A percentile compares a stretch with the other conserved stretches of the same genome.
Evolutionary conservation across 116 monocot genomes (phyloP).

Genomic region (Cymodocea nodosa): DNA sequence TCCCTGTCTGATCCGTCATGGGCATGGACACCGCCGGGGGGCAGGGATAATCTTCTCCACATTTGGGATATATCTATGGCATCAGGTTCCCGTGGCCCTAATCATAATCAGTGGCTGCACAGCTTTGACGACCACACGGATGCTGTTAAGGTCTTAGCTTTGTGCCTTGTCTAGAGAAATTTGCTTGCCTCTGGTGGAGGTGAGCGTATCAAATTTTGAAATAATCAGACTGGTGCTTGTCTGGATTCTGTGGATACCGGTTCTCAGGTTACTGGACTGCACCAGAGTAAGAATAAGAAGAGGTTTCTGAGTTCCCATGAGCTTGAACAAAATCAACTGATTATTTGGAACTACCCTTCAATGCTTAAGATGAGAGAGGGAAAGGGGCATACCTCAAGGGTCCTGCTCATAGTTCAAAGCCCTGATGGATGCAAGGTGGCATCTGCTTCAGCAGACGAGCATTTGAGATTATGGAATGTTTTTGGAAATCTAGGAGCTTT

Average conservation of each 20-base stretch:
- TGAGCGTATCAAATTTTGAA: slow-evolving; percentile 26
- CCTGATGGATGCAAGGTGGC: slow-evolving; percentile 34
- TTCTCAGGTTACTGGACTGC: slow-evolving; percentile 14
- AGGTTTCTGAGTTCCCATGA: slow-evolving; percentile 31
- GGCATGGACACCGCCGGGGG: too few relatives aligned
- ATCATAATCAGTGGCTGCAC: slow-evolving; percentile 12
- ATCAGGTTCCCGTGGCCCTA: neutral
- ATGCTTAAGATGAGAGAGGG: slow-evolving; percentile 26
- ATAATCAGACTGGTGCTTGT: slow-evolving; percentile 16
- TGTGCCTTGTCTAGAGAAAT: slow-evolving; percentile 21
- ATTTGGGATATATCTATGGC: slow-evolving; percentile 19
- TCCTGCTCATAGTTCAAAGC: slow-evolving; percentile 25
- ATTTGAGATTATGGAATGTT: too few relatives aligned
- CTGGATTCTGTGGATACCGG: slow-evolving; percentile 18
- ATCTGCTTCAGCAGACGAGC: slow-evolving; percentile 23
- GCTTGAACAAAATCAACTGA: slow-evolving; percentile 21
- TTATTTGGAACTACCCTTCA: slow-evolving; percentile 31
- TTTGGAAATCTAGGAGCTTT: too few relatives aligned
- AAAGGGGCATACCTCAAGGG: slow-evolving; percentile 28
- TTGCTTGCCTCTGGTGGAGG: slow-evolving; percentile 20
- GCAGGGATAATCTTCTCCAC: slow-evolving; percentile 14
- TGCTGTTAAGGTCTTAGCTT: slow-evolving; percentile 16
- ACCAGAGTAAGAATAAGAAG: slow-evolving; percentile 26
- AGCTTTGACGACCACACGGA: slow-evolving; percentile 8
- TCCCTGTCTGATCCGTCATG: too few relatives aligned